A percentile compares a stretch with the other conserved stretches of the same genome.
Evolutionary conservation across 306 rosid genomes (phyloP).

Genomic region (Citrullus mucosospermus): DNA sequence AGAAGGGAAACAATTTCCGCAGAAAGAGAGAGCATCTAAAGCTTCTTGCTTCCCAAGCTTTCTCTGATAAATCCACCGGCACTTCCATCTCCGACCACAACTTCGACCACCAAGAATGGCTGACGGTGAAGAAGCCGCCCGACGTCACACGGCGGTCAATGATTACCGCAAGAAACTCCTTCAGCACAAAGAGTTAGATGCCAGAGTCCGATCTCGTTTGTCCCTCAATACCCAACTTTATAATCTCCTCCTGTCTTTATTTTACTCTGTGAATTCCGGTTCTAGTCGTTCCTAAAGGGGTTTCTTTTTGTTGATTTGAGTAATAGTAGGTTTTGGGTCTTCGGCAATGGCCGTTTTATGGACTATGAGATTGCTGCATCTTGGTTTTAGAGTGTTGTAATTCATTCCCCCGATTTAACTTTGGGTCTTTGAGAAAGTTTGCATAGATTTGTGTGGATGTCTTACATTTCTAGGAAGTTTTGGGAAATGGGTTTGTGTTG

Average conservation of each 20-base stretch:
- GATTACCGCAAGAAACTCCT: constrained; percentile 77
- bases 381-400: background rate
- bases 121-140: constrained; percentile 54
- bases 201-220: constrained; percentile 52
- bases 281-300: background rate
- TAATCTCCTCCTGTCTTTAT: background rate
- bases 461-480: background rate
- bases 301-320: background rate
- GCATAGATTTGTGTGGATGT: background rate
- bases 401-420: background rate
- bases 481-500: background rate
- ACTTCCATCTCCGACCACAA: background rate
- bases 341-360: background rate
- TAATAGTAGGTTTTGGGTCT: background rate
- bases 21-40: background rate
- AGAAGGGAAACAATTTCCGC: background rate
- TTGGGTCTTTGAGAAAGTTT: background rate
- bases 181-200: constrained; percentile 79
- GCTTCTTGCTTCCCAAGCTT: background rate
- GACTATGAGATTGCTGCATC: background rate
- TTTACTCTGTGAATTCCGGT: background rate
- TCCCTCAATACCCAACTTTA: background rate
- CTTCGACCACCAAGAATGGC: background rate
- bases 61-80: background rate
- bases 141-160: constrained; percentile 51